Base-by-base conservation (phyloP, 257 asterid species). In the Ilex aquifolium region DNA sequence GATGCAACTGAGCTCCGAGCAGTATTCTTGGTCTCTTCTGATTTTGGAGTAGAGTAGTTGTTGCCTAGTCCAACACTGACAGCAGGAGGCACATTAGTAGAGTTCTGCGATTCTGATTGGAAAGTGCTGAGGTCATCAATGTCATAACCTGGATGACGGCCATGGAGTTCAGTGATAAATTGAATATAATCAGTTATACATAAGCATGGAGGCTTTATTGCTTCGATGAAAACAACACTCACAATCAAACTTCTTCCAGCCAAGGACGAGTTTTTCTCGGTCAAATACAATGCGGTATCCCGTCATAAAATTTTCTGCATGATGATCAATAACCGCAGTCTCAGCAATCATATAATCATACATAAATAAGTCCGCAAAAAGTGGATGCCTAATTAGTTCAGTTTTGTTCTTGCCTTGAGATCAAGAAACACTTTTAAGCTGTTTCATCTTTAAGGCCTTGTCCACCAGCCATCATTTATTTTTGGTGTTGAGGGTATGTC, bases 221-320 rank as follows among this genome's bases (percentile, higher is more conserved):
- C 15, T 46, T 6, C 29, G 54, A 29, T 49, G 44, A 53, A 69
- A 66, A 40, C 13, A 66, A 66, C 54, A 76, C 96, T 78, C 76
- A 84, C 95, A 84, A 65, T 89, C 79, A 36, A 75, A 79, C 61
- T 77, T 79, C 82, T 82, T 78, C 97, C 95, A 83, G 56, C 95
- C 97, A 32, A 87, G 97, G 51, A 83, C 83, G 11, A 81, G 82
- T 72, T 80, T 83, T 76, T 90, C 97, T 57, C 97, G 80, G 68
- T 90, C 95, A 76, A 90, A 87, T 67, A 85, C 95, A 60, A 87
- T 71, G 52, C 91, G 85, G 76, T 87, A 85, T 64, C 97, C 95
- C 29, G 87, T 81, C 95, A 90, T 85, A 32, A 85, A 90, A 74
- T 90, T 90, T 71, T 90, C 97, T 90, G 88, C 57, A 66, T 56